Base-by-base conservation (phyloP, 1,139 yeast species). In the Scheffersomyces insectosa region DNA sequence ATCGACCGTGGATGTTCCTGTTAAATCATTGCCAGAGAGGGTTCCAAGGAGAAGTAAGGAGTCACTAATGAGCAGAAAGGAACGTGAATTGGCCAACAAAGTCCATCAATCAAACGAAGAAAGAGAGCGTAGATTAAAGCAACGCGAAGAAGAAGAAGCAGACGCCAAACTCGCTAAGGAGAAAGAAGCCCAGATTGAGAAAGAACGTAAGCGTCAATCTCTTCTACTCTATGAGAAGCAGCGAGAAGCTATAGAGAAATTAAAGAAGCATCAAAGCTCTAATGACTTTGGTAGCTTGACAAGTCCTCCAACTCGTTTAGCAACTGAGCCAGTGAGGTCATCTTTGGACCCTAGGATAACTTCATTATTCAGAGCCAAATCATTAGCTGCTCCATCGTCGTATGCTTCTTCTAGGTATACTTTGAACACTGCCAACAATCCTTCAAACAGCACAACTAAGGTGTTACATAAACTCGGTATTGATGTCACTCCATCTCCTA, bases 401-500 rank as follows among this genome's bases (percentile, higher is more conserved):
- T 51, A 58, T 42, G 60, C 62, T 5, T 53, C 66, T 1, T 50
- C 56, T 33, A 53, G 64, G 32, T 41, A 38, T 31, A 15, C 34
- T 3, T n/a, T 31, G 5, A 53, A 51, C 32, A 46, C 52, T 3
- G 48, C 56, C 9, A 53, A 51, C 32, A 46, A 52, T 3, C 48
- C 56, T 9, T 62, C 60, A 42, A 62, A 61, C n/a, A 63, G 65
- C 46, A 67, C 75, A 37, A 60, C 65, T 2, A 66, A 66, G 39
- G 77, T 76, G 1, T 64, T 77, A 44, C 70, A 69, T 42, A 70
- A 65, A 46, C 57, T 76, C 39, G 82, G 82, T 3, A 72, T 77
- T 36, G 72, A 68, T 20, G 52, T 75, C 25, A 33, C 55, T 46
- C 54, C 59, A 41, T 50, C 59, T 33, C 64, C 69, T n/a, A 38